Evolutionary conservation across 345 rosid genomes (phyloP), one percentile per base, ranked within the genome.

Genomic region (Populus simonii): DNA sequence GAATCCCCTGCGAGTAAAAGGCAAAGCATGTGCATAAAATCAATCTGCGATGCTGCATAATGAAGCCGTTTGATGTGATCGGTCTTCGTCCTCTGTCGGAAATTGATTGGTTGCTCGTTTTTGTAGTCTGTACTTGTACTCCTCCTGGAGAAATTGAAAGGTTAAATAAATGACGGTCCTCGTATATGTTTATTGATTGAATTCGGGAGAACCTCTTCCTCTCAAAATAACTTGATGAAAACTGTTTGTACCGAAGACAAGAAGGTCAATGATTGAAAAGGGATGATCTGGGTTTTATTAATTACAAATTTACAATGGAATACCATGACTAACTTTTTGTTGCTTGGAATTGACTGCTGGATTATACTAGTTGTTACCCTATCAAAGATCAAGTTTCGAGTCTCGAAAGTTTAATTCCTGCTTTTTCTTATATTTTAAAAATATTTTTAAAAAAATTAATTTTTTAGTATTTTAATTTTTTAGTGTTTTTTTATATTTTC

Each of bases 381-480:
- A 2, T 31, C 33, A 31, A 31, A 31, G 3, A 31, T 31, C 31
- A 31, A 31, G 33, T 2, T 2, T 31, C 33, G 0, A 29, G 31
- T 29, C 31, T 29, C 25, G 31, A 29, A 29, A 29, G 0, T 29
- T 29, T 2, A 29, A 2, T 2, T 0, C 0, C 33, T 0, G 3
- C 3, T 31, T 31, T 0, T 31, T 31, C 2, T 31, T 2, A 31
- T 31, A 31, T 31, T 31, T 29, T 29, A 29, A 29, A 29, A 29
- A 29, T 29, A 29, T 29, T 31, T 27, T 25, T 25, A 25, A 27
- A 25, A 25, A 27, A 27, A 31, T 31, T 31, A 1, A 31, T 31
- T 31, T 31, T 31, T 31, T 27, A 27, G 3, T 31, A 31, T 31
- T 2, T 31, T 31, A 1, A 31, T 31, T 31, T 31, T 31, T 31